Conservation (phyloP, 805 yeast genomes). For the Ogataea siamensis region DNA sequence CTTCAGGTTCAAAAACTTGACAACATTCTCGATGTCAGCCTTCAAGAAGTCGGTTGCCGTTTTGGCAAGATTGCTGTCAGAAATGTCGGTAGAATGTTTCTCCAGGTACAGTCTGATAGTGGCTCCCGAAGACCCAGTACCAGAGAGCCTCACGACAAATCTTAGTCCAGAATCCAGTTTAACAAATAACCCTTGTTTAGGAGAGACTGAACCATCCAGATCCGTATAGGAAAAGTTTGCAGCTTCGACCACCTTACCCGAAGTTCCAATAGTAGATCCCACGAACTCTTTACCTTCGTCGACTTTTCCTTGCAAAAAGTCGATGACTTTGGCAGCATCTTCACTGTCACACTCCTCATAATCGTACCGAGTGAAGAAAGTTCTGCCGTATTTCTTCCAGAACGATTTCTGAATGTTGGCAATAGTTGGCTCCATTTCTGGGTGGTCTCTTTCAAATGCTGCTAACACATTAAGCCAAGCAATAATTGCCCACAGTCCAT, state of each 20-base stretch:
- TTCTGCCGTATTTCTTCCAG: conserved; percentile 92
- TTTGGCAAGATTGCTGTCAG: conserved; percentile 41
- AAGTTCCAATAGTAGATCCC: conserved; percentile 50
- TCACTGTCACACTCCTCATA: conserved; percentile 78
- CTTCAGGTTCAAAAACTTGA: conserved; percentile 67
- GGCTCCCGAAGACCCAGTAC: conserved; percentile 98
- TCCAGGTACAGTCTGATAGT: conserved; percentile 92
- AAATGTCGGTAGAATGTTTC: conserved; percentile 63
- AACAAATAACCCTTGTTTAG: conserved; percentile 84
- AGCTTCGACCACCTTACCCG: conserved; percentile 63
- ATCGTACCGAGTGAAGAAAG: conserved; percentile 96
- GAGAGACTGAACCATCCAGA: conserved; percentile 86
- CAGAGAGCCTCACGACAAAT: conserved; percentile 86
- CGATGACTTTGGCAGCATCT: conserved; percentile 70
- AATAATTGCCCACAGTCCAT: conserved; percentile 95
- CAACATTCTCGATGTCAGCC: conserved; percentile 59
- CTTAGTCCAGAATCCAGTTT: conserved; percentile 80
- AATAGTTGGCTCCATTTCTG: conserved; percentile 53
- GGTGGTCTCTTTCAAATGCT: conserved; percentile 61
- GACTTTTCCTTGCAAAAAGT: conserved; percentile 43
- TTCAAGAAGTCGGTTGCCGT: conserved; percentile 68
- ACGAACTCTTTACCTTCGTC: conserved; percentile 37
- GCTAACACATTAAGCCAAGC: conserved; percentile 98
- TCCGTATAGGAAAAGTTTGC: conserved; percentile 93
- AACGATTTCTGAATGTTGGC: conserved; percentile 77